These are phyloP conservation scores for Kazachstania africana DNA, from an alignment of 805 yeast species.

Conservation along the genomic window DNA sequence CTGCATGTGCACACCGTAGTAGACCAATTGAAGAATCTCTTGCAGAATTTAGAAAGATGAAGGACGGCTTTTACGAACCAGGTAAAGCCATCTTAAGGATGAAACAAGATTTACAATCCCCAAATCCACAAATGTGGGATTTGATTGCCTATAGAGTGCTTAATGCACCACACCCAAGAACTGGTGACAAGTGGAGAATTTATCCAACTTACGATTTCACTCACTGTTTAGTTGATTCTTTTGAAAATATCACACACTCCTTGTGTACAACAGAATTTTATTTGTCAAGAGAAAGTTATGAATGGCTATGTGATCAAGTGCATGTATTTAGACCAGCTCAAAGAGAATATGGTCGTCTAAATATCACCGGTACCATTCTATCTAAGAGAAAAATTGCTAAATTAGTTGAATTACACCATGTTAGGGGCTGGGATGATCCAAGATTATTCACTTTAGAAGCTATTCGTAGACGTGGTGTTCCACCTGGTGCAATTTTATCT, in stretches of 20 bases:
- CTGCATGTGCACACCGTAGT: slow-evolving; percentile 66
- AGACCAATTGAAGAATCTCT: slow-evolving; percentile 65
- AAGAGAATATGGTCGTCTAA: slow-evolving; percentile 95
- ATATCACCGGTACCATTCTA: slow-evolving; percentile 86
- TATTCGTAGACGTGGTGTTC: slow-evolving; percentile 92
- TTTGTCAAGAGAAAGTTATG: slow-evolving; percentile 87
- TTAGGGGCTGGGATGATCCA: slow-evolving; percentile 98
- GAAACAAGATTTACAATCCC: slow-evolving; percentile 85
- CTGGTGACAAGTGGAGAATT: slow-evolving; percentile 94
- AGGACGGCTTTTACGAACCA: slow-evolving; percentile 74
- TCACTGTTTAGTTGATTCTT: slow-evolving; percentile 95
- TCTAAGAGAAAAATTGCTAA: slow-evolving; percentile 94
- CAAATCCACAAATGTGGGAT: slow-evolving; percentile 99
- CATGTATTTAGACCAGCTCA: slow-evolving; percentile 97
- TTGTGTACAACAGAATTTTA: slow-evolving; percentile 93
- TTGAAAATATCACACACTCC: slow-evolving; percentile 92
- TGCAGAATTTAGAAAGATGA: slow-evolving; percentile 78
- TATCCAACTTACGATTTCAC: slow-evolving; percentile 98
- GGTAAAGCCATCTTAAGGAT: slow-evolving; percentile 93
- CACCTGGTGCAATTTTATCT: slow-evolving; percentile 93
- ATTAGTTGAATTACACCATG: slow-evolving; percentile 68
- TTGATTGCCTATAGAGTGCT: slow-evolving; percentile 92
- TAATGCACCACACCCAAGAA: slow-evolving; percentile 87
- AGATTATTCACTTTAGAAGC: slow-evolving; percentile 91
- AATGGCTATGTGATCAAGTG: slow-evolving; percentile 94